Evolutionary conservation across 2,329 filamentous ascomycete genomes (phyloP).

Genomic region (Aspergillus hiratsukae): DNA sequence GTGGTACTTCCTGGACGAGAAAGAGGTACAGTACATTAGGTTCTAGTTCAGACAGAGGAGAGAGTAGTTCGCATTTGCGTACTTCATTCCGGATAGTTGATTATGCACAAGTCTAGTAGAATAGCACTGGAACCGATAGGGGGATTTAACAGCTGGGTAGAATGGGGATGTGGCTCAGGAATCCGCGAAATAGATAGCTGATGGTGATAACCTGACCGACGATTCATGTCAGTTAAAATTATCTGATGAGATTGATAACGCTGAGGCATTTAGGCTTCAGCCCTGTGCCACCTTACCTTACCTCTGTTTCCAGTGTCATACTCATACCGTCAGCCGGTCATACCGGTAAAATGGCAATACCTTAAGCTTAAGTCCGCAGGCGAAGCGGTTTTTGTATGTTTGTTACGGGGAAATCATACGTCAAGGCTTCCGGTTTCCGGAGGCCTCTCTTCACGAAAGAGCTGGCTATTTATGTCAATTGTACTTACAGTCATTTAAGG

Average conservation of each 20-base stretch:
- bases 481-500: not conserved
- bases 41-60: too few relatives aligned
- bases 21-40: not conserved
- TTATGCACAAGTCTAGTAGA: not conserved
- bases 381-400: not conserved
- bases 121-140: too few relatives aligned
- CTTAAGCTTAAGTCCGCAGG: too few relatives aligned
- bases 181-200: not conserved
- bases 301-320: not conserved
- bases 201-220: not conserved
- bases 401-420: not conserved
- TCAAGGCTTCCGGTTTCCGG: not conserved
- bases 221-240: not conserved
- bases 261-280: not conserved
- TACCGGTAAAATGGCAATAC: not conserved
- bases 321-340: too few relatives aligned
- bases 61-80: not conserved
- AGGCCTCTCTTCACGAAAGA: not conserved
- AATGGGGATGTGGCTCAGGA: not conserved
- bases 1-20: not conserved
- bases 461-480: not conserved
- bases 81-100: not conserved
- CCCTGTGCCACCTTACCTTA: not conserved
- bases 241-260: conserved; percentile 3
- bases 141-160: not conserved